Conservation (phyloP, 805 yeast species). For the Candida glaebosa region DNA sequence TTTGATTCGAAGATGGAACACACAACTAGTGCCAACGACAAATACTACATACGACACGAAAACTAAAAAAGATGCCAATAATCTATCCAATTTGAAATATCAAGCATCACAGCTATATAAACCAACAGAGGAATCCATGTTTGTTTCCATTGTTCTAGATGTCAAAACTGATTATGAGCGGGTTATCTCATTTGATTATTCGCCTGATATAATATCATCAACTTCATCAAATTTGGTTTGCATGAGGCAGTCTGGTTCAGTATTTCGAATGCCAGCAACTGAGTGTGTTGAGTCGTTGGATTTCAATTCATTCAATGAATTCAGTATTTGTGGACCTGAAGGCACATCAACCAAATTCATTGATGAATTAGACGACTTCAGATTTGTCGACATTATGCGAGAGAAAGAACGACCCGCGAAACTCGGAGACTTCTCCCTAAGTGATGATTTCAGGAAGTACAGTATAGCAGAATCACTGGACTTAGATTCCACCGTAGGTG, state of each 20-base stretch:
- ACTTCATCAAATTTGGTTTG: conserved; percentile 70
- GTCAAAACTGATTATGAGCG: conserved; percentile 73
- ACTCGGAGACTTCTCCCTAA: conserved; percentile 7
- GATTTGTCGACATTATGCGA: conserved; percentile 8
- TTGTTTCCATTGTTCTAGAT: conserved; percentile 75
- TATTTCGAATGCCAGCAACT: conserved; percentile 70
- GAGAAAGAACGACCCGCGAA: conserved; percentile 11
- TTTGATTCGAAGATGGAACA: conserved; percentile 74
- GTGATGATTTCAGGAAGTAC: conserved; percentile 14
- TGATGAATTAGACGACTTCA: conserved; percentile 18
- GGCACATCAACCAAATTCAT: conserved; percentile 49
- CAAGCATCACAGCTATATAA: conserved; percentile 36
- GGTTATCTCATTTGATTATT: conserved; percentile 82
- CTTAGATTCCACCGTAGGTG: conserved; percentile 11
- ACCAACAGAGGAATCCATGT: conserved; percentile 53
- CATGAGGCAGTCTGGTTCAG: conserved; percentile 87
- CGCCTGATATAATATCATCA: conserved; percentile 47
- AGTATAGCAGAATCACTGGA: conserved; percentile 15
- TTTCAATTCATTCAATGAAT: conserved; percentile 68
- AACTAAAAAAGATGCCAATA: conserved; percentile 1
- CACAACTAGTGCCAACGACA: conserved; percentile 52
- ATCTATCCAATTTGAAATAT: conserved; percentile 20
- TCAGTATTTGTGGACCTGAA: conserved; percentile 55
- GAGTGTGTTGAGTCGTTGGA: conserved; percentile 62
- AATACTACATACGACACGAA: not conserved